phyloP scores from a whole-genome alignment of 176 grass and related monocot genomes.

The Paspalum notatum region DNA sequence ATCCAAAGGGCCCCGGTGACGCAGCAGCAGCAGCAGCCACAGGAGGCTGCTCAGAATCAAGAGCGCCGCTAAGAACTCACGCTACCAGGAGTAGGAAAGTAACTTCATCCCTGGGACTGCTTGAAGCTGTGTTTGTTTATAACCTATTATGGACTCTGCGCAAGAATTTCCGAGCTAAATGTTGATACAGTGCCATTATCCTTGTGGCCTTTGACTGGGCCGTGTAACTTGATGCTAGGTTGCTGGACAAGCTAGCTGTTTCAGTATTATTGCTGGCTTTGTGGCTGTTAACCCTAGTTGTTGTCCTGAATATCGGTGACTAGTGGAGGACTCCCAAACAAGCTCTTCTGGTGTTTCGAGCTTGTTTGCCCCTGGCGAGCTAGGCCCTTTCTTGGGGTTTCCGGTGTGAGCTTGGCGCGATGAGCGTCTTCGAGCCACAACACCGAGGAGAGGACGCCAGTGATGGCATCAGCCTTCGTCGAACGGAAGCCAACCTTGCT shows the following conservation, averaged over 20 bases:
- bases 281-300: neutral
- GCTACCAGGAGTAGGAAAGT: conserved; percentile 36
- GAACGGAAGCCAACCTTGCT: neutral
- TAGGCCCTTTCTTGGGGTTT: neutral
- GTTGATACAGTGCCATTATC: too few relatives aligned
- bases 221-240: neutral
- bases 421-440: neutral
- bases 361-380: neutral
- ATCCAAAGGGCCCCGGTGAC: conserved; percentile 53
- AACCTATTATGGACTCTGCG: neutral
- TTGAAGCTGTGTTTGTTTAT: neutral
- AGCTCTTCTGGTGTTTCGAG: too few relatives aligned
- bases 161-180: neutral
- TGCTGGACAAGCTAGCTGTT: neutral
- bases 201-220: neutral
- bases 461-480: neutral
- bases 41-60: conserved; percentile 36
- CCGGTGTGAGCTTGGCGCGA: neutral
- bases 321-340: too few relatives aligned
- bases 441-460: neutral
- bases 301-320: too few relatives aligned
- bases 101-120: conserved; percentile 8
- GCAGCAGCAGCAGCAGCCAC: conserved; percentile 37
- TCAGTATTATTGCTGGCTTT: too few relatives aligned
- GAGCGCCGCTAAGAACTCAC: conserved; percentile 35